phyloP scores from a whole-genome alignment of 1,139 yeast genomes.

The Candida sanyaensis region DNA sequence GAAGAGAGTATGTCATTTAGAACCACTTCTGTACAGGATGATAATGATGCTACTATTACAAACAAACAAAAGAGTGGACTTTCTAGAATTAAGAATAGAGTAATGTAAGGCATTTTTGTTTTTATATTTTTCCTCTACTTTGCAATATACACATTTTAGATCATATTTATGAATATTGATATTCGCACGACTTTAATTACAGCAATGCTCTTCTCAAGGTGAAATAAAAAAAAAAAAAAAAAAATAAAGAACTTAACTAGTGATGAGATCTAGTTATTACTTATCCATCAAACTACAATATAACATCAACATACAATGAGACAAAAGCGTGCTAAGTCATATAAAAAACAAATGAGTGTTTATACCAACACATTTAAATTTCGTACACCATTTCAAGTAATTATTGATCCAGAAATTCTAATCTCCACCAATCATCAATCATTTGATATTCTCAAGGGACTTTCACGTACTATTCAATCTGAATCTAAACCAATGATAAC shows the following conservation, averaged over 20 bases:
- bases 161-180: neutral
- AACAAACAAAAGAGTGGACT: conserved; percentile 4
- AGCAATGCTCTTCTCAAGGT: neutral
- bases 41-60: conserved; percentile 6
- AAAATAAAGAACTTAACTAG: neutral
- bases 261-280: conserved; percentile 1
- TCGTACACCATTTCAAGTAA: conserved; percentile 89
- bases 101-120: conserved; percentile 2
- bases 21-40: conserved; percentile 19
- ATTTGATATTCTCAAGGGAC: conserved; percentile 75
- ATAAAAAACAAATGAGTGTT: conserved; percentile 87
- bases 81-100: conserved; percentile 8
- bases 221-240: neutral
- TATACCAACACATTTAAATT: conserved; percentile 85
- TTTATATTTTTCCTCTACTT: neutral
- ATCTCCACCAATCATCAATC: conserved; percentile 61
- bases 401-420: conserved; percentile 80
- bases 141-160: too few relatives aligned
- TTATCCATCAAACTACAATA: neutral
- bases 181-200: neutral
- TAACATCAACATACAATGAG: conserved; percentile 54
- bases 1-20: conserved; percentile 57
- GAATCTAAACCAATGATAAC: conserved; percentile 93
- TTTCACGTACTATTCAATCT: conserved; percentile 79
- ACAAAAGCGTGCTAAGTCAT: conserved; percentile 93